Conservation (phyloP, 345 rosid genomes). For the Ailanthus altissimus region DNA sequence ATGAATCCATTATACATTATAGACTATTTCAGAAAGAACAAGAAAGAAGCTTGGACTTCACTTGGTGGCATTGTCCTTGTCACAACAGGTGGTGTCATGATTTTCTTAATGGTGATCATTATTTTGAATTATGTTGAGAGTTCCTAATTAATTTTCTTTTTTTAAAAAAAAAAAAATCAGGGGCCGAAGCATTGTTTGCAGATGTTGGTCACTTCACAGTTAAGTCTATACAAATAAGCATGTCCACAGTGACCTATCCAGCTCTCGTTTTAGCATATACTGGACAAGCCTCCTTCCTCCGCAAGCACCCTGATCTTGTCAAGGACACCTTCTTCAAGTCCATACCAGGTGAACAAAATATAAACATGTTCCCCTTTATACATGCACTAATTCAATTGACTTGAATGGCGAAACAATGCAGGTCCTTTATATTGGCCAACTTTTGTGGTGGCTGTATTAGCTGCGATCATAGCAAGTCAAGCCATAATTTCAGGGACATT, state of each 20-base stretch:
- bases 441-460: slow-evolving; percentile 43
- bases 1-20: slow-evolving; percentile 43
- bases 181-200: slow-evolving; percentile 58
- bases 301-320: slow-evolving; percentile 32
- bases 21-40: slow-evolving; percentile 43
- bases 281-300: slow-evolving; percentile 49
- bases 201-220: slow-evolving; percentile 61
- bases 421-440: slow-evolving; percentile 53
- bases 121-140: background rate
- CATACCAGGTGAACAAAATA: slow-evolving; percentile 31
- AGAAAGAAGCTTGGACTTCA: slow-evolving; percentile 48
- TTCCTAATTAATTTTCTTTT: background rate
- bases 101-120: background rate
- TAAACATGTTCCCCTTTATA: background rate
- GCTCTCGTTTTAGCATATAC: slow-evolving; percentile 41
- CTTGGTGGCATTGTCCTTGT: slow-evolving; percentile 49
- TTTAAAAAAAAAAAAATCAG: slow-evolving; percentile 18
- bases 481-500: slow-evolving; percentile 60
- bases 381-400: background rate
- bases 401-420: slow-evolving; percentile 18
- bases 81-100: slow-evolving; percentile 33
- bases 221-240: slow-evolving; percentile 47
- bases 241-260: slow-evolving; percentile 40
- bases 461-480: slow-evolving; percentile 57
- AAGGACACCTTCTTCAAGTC: slow-evolving; percentile 34